phyloP scores from a whole-genome alignment of 2,329 filamentous ascomycete genomes.

The Fusarium tupiense region DNA sequence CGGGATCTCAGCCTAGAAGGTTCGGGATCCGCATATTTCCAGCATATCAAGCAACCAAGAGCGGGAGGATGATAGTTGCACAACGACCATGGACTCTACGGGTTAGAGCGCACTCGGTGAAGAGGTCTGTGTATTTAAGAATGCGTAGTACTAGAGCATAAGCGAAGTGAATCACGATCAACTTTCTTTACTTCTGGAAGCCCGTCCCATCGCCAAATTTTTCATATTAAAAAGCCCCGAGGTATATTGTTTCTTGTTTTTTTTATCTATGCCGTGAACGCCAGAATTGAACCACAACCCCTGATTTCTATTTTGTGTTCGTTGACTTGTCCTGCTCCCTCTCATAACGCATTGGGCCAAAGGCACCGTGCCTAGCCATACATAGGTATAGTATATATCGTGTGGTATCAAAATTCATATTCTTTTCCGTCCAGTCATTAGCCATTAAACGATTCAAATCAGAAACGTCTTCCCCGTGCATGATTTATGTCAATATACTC shows the following conservation, averaged over 20 bases:
- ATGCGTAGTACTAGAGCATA: constrained; percentile 6
- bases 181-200: background rate
- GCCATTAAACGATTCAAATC: constrained; percentile 38
- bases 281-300: constrained; percentile 14
- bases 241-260: constrained; percentile 29
- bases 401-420: constrained; percentile 44
- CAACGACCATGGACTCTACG: constrained; percentile 1
- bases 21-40: constrained; percentile 1
- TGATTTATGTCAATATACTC: background rate
- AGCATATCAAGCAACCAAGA: constrained; percentile 2
- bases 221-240: constrained; percentile 7
- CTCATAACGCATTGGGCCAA: background rate
- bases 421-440: constrained; percentile 45
- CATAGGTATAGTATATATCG: constrained; percentile 30
- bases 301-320: constrained; percentile 16
- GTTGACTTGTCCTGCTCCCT: background rate
- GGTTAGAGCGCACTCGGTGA: background rate
- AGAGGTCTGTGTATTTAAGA: background rate
- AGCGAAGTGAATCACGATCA: constrained; percentile 5
- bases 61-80: constrained; percentile 5
- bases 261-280: constrained; percentile 41
- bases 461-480: background rate
- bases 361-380: constrained; percentile 23
- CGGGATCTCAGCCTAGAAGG: constrained; percentile 42
- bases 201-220: background rate